Percentiles rank a stretch among this genome's conserved stretches.
These are phyloP conservation scores for Aspergillus bertholletiae DNA, from an alignment of 495 filamentous ascomycete genomes.

Conservation along the genomic window DNA sequence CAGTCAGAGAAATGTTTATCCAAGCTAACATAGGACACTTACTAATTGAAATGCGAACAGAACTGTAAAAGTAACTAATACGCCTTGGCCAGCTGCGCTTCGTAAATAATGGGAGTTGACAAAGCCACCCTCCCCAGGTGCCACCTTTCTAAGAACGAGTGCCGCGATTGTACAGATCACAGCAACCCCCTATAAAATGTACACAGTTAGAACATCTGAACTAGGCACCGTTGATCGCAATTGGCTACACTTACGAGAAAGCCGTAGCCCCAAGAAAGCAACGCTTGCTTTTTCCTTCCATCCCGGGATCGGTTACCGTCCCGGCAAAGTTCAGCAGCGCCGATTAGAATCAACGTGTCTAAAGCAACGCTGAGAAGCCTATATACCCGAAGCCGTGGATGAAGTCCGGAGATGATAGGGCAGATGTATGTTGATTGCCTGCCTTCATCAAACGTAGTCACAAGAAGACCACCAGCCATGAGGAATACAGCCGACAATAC, in stretches of 20 bases:
- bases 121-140: conserved; percentile 18
- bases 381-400: conserved; percentile 21
- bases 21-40: conserved; percentile 9
- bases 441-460: conserved; percentile 23
- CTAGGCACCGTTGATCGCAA: neutral
- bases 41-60: conserved; percentile 42
- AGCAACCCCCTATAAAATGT: conserved; percentile 25
- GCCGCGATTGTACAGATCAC: conserved; percentile 28
- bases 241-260: conserved; percentile 31
- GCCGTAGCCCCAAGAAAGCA: conserved; percentile 31
- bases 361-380: conserved; percentile 25
- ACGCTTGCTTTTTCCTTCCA: conserved; percentile 21
- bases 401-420: conserved; percentile 27
- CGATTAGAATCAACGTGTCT: conserved; percentile 35
- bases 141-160: conserved; percentile 18
- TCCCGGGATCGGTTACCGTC: conserved; percentile 19
- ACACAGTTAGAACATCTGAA: neutral
- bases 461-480: conserved; percentile 24
- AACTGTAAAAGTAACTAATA: conserved; percentile 26
- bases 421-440: conserved; percentile 47
- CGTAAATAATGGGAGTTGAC: conserved; percentile 29
- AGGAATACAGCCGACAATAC: conserved; percentile 34
- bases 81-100: conserved; percentile 32
- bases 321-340: conserved; percentile 26
- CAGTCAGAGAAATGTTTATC: conserved; percentile 11